Base-by-base conservation (phyloP, 257 asterid genomes). In the Leonotis leonurus region DNA sequence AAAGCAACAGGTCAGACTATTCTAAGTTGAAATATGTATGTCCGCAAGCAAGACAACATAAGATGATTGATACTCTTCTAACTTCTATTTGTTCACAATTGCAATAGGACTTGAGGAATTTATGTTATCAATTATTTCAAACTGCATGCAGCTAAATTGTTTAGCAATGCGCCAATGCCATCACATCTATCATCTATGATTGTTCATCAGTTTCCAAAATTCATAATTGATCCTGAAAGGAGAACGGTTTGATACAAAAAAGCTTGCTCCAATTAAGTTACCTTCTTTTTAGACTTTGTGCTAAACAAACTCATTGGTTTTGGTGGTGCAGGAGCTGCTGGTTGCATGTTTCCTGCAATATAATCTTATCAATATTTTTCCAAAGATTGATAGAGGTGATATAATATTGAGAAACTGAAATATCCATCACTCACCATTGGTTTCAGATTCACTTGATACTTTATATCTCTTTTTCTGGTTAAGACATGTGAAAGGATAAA, bases 201-300 rank as follows among this genome's bases (percentile, higher is more conserved):
- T 40, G 7, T 44, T 67, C 30, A 54, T 32, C 12, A 26, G 9
- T 20, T 55, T 54, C 13, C n/a, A 18, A 46, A 30, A 21, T 51
- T 37, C 27, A 44, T 17, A 33, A 26, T 27, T 53, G 41, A 37
- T 40, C 64, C 32, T 37, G 39, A 30, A 13, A 30, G 8, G 56
- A 57, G 29, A 58, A 39, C 1, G 2, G 39, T 37, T n/a, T 52
- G 44, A 26, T 16, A 22, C 14, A 49, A 55, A 29, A 43, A 53
- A 41, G 53, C 48, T 22, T 33, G 4, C 9, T 4, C 8, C 60
- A 64, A 40, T 48, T 58, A n/a, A 26, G 4, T 22, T 65, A 83
- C 96, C 96, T 83, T 85, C 76, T 83, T 86, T 51, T 67, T 77
- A 27, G 95, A 80, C 81, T 77, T 84, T 18, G 56, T 60, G 70